These are phyloP conservation scores for Jaminaea rosea DNA, from an alignment of 1,284 basidiomycete genomes.

Conservation along the genomic window DNA sequence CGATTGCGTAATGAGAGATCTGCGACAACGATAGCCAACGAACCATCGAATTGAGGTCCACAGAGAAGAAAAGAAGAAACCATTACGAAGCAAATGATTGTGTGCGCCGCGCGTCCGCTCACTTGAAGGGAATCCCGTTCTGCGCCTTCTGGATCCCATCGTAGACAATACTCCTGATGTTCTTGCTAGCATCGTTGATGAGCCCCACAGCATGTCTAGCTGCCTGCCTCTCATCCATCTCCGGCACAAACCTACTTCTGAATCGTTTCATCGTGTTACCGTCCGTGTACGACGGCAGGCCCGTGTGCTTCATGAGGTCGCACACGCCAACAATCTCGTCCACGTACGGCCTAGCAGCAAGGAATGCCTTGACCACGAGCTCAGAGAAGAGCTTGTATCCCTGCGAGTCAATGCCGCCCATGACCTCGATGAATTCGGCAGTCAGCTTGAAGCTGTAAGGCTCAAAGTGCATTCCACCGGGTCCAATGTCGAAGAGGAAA, in stretches of 20 bases:
- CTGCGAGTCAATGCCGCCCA: constrained; percentile 87
- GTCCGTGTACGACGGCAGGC: constrained; percentile 89
- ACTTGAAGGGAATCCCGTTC: constrained; percentile 34
- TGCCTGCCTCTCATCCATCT: constrained; percentile 76
- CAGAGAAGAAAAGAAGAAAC: too few species aligned
- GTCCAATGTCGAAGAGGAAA: constrained; percentile 89
- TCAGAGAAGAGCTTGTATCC: constrained; percentile 90
- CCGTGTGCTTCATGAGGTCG: constrained; percentile 87
- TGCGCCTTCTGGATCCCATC: constrained; percentile 56
- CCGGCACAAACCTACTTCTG: constrained; percentile 73
- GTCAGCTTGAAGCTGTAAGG: constrained; percentile 84
- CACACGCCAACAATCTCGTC: constrained; percentile 81
- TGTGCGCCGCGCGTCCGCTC: too few species aligned
- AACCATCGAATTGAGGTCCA: too few species aligned
- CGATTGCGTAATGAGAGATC: too few species aligned
- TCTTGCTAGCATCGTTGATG: constrained; percentile 87
- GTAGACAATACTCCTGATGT: constrained; percentile 79
- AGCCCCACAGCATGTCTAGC: constrained; percentile 78
- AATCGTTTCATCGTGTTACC: constrained; percentile 66
- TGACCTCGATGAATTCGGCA: constrained; percentile 92
- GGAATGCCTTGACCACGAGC: constrained; percentile 88
- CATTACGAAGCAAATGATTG: too few species aligned
- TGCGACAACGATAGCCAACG: too few species aligned
- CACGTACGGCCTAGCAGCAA: constrained; percentile 82
- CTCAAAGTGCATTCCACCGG: constrained; percentile 44